Conservation (phyloP, 192 early-diverging fungal species). For the Coemansia sp. region DNA sequence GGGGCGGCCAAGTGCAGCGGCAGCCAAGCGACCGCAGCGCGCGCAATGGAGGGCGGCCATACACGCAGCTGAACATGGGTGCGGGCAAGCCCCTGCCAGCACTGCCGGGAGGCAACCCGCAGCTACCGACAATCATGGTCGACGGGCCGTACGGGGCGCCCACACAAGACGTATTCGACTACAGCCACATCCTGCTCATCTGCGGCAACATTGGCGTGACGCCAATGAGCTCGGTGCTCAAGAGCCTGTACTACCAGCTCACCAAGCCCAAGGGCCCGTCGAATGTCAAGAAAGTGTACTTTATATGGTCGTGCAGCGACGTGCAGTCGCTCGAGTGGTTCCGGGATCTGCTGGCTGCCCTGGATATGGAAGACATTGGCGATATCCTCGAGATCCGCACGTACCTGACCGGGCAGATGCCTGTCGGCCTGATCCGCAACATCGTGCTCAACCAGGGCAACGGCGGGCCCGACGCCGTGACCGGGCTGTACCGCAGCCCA, state of each 20-base stretch:
- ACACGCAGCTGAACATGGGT: neutral
- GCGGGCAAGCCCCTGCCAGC: slow-evolving; percentile 15
- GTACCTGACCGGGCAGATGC: slow-evolving; percentile 61
- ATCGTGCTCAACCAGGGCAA: slow-evolving; percentile 57
- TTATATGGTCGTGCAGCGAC: slow-evolving; percentile 68
- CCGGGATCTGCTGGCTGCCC: slow-evolving; percentile 58
- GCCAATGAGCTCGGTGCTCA: slow-evolving; percentile 70
- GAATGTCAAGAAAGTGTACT: slow-evolving; percentile 53
- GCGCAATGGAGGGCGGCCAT: neutral
- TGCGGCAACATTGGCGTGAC: slow-evolving; percentile 74
- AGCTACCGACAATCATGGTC: slow-evolving; percentile 61
- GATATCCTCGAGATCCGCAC: slow-evolving; percentile 64
- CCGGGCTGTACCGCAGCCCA: slow-evolving; percentile 59
- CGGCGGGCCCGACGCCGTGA: slow-evolving; percentile 64
- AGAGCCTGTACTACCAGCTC: slow-evolving; percentile 62
- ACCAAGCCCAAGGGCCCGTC: slow-evolving; percentile 7
- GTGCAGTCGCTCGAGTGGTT: slow-evolving; percentile 67
- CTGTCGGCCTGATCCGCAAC: slow-evolving; percentile 60
- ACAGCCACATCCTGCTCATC: slow-evolving; percentile 59
- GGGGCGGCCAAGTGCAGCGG: neutral
- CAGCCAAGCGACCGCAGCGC: slow-evolving; percentile 7
- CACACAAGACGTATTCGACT: slow-evolving; percentile 70
- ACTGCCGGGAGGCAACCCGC: neutral
- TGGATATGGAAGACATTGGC: slow-evolving; percentile 57
- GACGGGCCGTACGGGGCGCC: slow-evolving; percentile 86